Percentiles rank a stretch among this genome's conserved stretches.
Evolutionary conservation across 2,329 filamentous ascomycete species (phyloP).

Genomic region (Thermoascus crustaceus): DNA sequence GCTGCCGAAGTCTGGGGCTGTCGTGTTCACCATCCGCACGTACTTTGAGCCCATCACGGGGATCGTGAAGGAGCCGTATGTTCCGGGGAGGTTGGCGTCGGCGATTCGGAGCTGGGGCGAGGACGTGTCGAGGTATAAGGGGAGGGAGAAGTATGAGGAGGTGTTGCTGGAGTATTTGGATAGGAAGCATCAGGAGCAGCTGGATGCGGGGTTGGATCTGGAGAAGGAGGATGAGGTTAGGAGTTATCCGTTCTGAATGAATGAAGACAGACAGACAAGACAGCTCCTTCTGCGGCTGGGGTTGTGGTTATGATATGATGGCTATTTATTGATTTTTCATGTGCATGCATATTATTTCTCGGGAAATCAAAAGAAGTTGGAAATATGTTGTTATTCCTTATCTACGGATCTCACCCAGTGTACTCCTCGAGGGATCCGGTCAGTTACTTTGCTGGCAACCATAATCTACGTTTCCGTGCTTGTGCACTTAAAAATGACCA

Average conservation of each 20-base stretch:
- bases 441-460: background rate
- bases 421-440: too few relatives aligned
- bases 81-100: constrained; percentile 69
- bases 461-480: background rate
- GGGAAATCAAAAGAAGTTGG: too few relatives aligned
- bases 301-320: too few relatives aligned
- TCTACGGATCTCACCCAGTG: too few relatives aligned
- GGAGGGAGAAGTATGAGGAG: constrained; percentile 62
- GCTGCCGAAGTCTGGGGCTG: constrained; percentile 49
- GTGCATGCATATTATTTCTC: background rate
- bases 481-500: background rate
- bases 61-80: constrained; percentile 62
- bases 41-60: constrained; percentile 68
- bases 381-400: background rate
- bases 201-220: constrained; percentile 57
- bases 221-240: constrained; percentile 52
- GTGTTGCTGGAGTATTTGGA: constrained; percentile 72
- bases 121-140: constrained; percentile 70
- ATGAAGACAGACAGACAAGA: background rate
- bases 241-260: constrained; percentile 51
- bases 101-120: constrained; percentile 74
- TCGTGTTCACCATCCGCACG: constrained; percentile 70
- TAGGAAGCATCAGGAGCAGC: constrained; percentile 62
- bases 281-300: too few relatives aligned
- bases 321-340: background rate